Conservation (phyloP, 805 yeast species). For the Yarrowia yakushimensis region DNA sequence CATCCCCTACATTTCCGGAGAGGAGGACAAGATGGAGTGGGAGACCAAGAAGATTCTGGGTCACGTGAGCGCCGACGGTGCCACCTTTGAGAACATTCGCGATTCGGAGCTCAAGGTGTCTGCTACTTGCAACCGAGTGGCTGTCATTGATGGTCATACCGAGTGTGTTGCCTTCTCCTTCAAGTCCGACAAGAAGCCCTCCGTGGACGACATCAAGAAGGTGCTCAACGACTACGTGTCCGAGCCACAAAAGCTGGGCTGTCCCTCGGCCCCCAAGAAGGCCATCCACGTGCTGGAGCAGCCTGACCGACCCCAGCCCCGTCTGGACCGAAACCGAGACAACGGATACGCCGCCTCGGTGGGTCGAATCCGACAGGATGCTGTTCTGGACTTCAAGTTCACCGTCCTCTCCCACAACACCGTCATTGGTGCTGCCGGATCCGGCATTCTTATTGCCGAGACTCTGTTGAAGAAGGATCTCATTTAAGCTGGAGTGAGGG, state of each 20-base stretch:
- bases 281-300: slow-evolving; percentile 90
- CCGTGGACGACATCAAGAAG: slow-evolving; percentile 72
- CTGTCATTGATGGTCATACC: slow-evolving; percentile 97
- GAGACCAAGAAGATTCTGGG: slow-evolving; percentile 96
- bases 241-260: slow-evolving; percentile 74
- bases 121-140: slow-evolving; percentile 95
- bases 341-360: slow-evolving; percentile 91
- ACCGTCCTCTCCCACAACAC: slow-evolving; percentile 97
- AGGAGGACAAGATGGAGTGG: slow-evolving; percentile 98
- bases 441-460: slow-evolving; percentile 95
- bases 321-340: slow-evolving; percentile 95
- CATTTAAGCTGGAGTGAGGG: slow-evolving; percentile 43
- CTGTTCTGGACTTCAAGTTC: slow-evolving; percentile 91
- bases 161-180: slow-evolving; percentile 88
- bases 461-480: slow-evolving; percentile 71
- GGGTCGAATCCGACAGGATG: slow-evolving; percentile 90
- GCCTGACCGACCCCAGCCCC: slow-evolving; percentile 93
- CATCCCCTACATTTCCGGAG: slow-evolving; percentile 92
- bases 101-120: slow-evolving; percentile 77
- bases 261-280: slow-evolving; percentile 90
- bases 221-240: slow-evolving; percentile 70
- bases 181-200: slow-evolving; percentile 77
- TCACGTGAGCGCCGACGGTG: slow-evolving; percentile 43
- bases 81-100: slow-evolving; percentile 54
- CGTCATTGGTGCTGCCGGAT: slow-evolving; percentile 97